Conservation (phyloP, 306 rosid species). For the Prunus mume region DNA sequence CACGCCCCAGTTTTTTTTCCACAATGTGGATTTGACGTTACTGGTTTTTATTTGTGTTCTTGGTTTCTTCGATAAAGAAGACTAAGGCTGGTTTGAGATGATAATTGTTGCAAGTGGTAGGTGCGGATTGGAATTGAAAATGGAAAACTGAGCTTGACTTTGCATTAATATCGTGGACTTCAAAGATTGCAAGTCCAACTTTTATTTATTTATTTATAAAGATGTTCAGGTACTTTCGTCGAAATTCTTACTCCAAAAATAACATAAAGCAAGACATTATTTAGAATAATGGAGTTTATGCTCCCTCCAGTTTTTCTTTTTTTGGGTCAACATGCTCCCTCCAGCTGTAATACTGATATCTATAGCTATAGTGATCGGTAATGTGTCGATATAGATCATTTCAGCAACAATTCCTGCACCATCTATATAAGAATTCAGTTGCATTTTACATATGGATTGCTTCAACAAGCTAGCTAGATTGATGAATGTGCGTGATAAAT, state of each 20-base stretch:
- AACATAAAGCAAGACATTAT: not conserved
- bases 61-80: too few relatives aligned
- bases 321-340: not conserved
- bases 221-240: not conserved
- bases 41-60: too few relatives aligned
- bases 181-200: not conserved
- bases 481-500: not conserved
- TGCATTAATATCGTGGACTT: not conserved
- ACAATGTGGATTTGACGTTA: too few relatives aligned
- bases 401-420: too few relatives aligned
- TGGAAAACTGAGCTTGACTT: not conserved
- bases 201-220: not conserved
- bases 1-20: too few relatives aligned
- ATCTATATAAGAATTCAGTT: too few relatives aligned
- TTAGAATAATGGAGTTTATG: not conserved
- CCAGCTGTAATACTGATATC: not conserved
- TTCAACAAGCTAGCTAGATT: not conserved
- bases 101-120: too few relatives aligned
- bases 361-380: too few relatives aligned
- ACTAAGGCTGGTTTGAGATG: too few relatives aligned
- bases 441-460: not conserved
- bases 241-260: not conserved
- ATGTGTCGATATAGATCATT: too few relatives aligned
- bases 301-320: too few relatives aligned
- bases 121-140: too few relatives aligned